phyloP scores from a whole-genome alignment of 176 grass and related monocot species.

The Saccharum officinarum region DNA sequence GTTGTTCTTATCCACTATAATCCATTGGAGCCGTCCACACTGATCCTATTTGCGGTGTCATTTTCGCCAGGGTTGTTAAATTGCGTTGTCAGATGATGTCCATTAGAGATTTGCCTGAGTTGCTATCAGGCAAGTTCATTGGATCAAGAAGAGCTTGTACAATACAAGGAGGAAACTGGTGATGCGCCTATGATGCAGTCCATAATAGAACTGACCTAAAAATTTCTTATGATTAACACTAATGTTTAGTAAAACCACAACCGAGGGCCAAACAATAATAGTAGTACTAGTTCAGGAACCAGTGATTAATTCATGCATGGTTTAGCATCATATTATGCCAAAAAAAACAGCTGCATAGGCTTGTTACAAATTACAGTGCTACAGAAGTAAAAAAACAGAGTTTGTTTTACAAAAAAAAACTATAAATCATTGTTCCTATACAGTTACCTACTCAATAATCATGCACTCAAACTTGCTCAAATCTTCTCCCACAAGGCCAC shows the following conservation, averaged over 20 bases:
- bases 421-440: neutral
- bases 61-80: slow-evolving; percentile 29
- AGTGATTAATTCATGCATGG: neutral
- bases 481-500: neutral
- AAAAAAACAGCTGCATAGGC: neutral
- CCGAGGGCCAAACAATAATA: neutral
- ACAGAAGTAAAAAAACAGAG: neutral
- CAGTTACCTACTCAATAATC: neutral
- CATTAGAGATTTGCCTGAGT: neutral
- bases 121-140: neutral
- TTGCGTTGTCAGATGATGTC: slow-evolving; percentile 33
- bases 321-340: neutral
- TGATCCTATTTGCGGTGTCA: slow-evolving; percentile 26
- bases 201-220: neutral
- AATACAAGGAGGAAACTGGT: neutral
- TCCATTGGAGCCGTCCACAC: neutral
- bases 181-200: neutral
- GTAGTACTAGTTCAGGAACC: neutral
- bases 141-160: neutral
- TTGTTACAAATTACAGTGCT: neutral
- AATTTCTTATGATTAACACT: neutral
- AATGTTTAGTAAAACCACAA: neutral
- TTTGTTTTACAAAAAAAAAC: neutral
- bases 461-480: neutral
- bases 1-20: neutral